Evolutionary conservation across 139 green algal genomes (phyloP).

Genomic region (Tetradesmus obliquus): DNA sequence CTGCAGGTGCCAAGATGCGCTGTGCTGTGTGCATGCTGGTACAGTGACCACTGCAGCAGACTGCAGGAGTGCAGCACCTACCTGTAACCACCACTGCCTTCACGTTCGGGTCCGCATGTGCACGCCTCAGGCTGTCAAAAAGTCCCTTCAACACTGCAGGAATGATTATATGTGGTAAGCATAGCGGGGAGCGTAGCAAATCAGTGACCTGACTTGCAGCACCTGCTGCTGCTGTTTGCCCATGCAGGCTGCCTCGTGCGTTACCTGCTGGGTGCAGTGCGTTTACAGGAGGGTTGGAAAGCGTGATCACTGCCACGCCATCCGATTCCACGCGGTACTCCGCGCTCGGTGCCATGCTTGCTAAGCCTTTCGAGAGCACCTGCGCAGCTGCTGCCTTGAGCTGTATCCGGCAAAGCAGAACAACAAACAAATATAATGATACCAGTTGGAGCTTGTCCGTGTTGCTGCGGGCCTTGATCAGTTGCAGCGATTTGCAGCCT

Average conservation of each 20-base stretch:
- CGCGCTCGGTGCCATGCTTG: constrained; percentile 29
- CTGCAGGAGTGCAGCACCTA: background rate
- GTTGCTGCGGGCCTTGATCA: background rate
- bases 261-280: constrained; percentile 88
- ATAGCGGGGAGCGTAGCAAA: background rate
- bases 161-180: background rate
- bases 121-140: constrained; percentile 78
- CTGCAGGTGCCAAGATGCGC: constrained; percentile 37
- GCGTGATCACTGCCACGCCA: constrained; percentile 91
- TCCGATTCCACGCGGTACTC: constrained; percentile 57
- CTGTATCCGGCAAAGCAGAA: background rate
- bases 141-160: constrained; percentile 86
- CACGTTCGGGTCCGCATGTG: constrained; percentile 77
- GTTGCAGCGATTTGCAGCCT: background rate
- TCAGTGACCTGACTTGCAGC: background rate
- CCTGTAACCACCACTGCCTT: constrained; percentile 95
- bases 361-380: background rate
- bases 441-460: background rate
- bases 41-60: too few species aligned
- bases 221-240: background rate
- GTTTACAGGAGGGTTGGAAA: constrained; percentile 96
- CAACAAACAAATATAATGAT: background rate
- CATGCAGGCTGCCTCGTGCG: constrained; percentile 8
- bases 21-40: too few species aligned
- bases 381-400: background rate